Evolutionary conservation across 202 grass and related monocot genomes (phyloP), one percentile per base, ranked within the genome.

Genomic region (Carex sylvatica): DNA sequence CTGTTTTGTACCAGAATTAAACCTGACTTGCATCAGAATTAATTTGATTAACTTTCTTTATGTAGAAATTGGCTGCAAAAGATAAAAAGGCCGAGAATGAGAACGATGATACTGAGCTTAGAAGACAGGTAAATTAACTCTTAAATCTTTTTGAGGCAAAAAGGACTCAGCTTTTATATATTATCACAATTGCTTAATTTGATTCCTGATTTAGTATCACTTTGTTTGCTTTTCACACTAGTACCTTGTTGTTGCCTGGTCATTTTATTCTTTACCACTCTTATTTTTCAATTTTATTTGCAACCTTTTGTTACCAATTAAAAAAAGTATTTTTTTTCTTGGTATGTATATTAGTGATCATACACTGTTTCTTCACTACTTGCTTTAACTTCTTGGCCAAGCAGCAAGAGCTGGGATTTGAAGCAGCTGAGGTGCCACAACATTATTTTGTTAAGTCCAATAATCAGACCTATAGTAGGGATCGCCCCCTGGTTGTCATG

Each of bases 321-420:
- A 18, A 15, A 55, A 10, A 46, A 44, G n/a, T n/a, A 2, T 70
- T 1, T 13, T 70, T 42, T 70, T 70, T 40, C 35, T 16, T 44
- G 66, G 66, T 42, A 16, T 47, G 49, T 56, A 28, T 76, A 54
- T 74, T 10, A 65, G 26, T 16, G 67, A 81, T 26, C 31, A 30
- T 73, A 63, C 14, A 28, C 38, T 84, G 7, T 56, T 70, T 83
- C 35, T 79, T 73, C 7, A 33, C 6, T 56, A 56, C 15, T 58
- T 38, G 47, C 16, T 74, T 56, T 58, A 77, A 30, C 47, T 74
- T 74, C 66, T 47, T 99, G 86, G 86, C 88, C 65, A 96, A 93
- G 76, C 97, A 96, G 83, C 85, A 91, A 85, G 93, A 93, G 86
- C 72, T 99, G 56, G 97, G 97, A 61, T 79, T 96, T 76, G 97